Evolutionary conservation across 306 rosid species (phyloP), one percentile per base, ranked within the genome.

Genomic region (Pueraria montana): DNA sequence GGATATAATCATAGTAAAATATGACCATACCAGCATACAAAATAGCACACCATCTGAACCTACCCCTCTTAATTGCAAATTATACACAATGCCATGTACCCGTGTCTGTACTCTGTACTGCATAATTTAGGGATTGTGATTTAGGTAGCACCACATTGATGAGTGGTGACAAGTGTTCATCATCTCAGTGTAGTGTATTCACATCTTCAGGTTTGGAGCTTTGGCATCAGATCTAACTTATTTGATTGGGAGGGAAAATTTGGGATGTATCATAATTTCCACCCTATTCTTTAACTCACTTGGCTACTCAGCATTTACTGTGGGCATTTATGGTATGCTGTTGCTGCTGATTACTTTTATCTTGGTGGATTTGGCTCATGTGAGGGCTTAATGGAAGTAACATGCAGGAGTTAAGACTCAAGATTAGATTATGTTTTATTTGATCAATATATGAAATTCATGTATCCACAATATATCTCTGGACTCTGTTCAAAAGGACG

Each of bases 341-440:
- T 43, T 50, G 50, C 46, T 46, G 43, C 76, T 38, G 36, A 75
- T 45, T 36, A n/a, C 26, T 56, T n/a, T 75, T 55, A 58, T 56
- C 62, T 59, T 16, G 21, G 55, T 59, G 83, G 27, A 85, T 62
- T 73, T 52, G 66, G 30, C 38, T 76, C 43, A 32, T 56, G 11
- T 32, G 66, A 81, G 62, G 49, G 67, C 32, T 23, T 62, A 78
- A 48, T 64, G 11, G 72, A 76, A 61, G 58, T 63, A 53, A 55
- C 65, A n/a, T 67, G 62, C 78, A 2, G 14, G 30, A 63, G 69
- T 63, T 16, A 16, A 18, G 43, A 17, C 36, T 84, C 77, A 45
- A 17, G 65, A 79, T 72, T 79, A 45, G 43, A 30, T 26, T 66
- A 55, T 79, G 55, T 63, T 73, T 79, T 65, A 13, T 78, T 20